Conservation (phyloP, 345 rosid species). For the Lagerstroemia speciosa region DNA sequence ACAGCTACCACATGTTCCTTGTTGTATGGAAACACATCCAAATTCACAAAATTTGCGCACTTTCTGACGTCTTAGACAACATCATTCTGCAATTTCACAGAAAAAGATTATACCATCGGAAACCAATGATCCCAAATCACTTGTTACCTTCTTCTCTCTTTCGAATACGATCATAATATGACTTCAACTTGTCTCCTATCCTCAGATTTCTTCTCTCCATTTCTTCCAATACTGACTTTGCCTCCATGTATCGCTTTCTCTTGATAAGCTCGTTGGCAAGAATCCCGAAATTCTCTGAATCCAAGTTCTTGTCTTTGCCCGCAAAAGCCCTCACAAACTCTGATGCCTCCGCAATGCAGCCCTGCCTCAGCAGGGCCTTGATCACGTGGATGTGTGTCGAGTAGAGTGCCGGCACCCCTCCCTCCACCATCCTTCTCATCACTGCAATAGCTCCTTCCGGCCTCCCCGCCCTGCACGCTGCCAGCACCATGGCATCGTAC, state of each 20-base stretch:
- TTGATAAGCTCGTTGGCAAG: constrained; percentile 41
- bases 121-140: background rate
- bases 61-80: background rate
- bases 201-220: constrained; percentile 35
- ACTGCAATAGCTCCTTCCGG: constrained; percentile 50
- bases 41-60: background rate
- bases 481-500: constrained; percentile 65
- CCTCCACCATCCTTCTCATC: constrained; percentile 59
- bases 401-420: constrained; percentile 31
- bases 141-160: background rate
- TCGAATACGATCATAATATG: constrained; percentile 6
- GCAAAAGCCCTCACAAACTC: constrained; percentile 43
- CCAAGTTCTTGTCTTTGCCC: constrained; percentile 40
- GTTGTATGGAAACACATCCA: background rate
- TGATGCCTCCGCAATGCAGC: constrained; percentile 35
- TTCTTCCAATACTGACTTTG: constrained; percentile 40
- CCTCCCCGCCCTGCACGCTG: constrained; percentile 47
- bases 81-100: background rate
- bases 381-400: constrained; percentile 51
- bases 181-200: constrained; percentile 29
- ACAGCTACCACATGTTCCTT: background rate
- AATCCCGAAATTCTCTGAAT: constrained; percentile 39
- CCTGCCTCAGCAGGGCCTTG: constrained; percentile 25
- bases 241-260: constrained; percentile 28
- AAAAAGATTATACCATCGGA: background rate